Conservation (phyloP, 2,329 filamentous ascomycete genomes). For the Alternaria burnsii region DNA sequence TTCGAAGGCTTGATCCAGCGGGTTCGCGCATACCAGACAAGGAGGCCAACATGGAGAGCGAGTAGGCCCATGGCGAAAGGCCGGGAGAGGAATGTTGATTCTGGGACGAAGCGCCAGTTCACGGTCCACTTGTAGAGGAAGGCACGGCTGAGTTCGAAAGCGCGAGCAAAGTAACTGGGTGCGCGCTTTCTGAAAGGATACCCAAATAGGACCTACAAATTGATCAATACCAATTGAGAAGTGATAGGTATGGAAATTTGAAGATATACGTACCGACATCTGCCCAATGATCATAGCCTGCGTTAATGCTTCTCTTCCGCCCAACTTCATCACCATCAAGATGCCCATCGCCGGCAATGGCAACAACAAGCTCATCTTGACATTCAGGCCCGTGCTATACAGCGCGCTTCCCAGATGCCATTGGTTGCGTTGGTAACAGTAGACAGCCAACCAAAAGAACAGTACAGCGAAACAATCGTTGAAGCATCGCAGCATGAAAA, state of each 20-base stretch:
- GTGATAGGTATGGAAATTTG: background rate
- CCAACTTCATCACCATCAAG: conserved; percentile 76
- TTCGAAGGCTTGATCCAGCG: conserved; percentile 77
- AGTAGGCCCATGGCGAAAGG: conserved; percentile 75
- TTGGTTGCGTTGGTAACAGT: conserved; percentile 74
- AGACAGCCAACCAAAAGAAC: conserved; percentile 84
- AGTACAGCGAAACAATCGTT: conserved; percentile 92
- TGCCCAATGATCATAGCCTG: conserved; percentile 77
- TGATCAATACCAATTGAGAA: conserved; percentile 15
- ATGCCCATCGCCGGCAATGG: conserved; percentile 81
- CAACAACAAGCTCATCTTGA: conserved; percentile 93
- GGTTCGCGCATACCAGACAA: conserved; percentile 70
- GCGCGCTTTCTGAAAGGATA: conserved; percentile 75
- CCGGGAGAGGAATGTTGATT: conserved; percentile 77
- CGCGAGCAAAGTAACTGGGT: conserved; percentile 76
- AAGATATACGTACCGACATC: conserved; percentile 69
- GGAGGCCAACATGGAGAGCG: conserved; percentile 69
- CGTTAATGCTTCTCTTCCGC: conserved; percentile 70
- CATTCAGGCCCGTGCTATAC: conserved; percentile 82
- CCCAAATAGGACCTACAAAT: conserved; percentile 60
- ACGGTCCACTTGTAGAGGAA: conserved; percentile 99
- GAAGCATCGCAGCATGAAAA: conserved; percentile 91
- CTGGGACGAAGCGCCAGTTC: conserved; percentile 96
- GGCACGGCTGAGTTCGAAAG: conserved; percentile 89
- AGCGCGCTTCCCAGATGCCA: conserved; percentile 78